Evolutionary conservation across 2,329 filamentous ascomycete species (phyloP).

Genomic region (Acephala macrosclerotiorum): DNA sequence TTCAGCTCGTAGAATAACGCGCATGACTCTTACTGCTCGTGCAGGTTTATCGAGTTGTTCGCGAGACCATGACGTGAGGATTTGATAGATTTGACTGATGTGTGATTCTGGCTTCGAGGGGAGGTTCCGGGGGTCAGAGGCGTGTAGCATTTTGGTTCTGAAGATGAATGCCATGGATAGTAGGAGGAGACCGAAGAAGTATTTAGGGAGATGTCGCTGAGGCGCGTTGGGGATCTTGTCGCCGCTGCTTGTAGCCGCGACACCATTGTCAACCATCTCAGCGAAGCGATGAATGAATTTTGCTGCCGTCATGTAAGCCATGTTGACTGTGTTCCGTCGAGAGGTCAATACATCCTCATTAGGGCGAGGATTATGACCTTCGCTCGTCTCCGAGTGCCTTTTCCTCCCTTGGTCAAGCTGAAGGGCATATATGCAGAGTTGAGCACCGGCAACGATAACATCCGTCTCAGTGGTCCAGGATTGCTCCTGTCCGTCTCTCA

Average conservation of each 20-base stretch:
- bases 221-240: background rate
- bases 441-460: constrained; percentile 18
- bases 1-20: constrained; percentile 2
- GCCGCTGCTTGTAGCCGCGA: background rate
- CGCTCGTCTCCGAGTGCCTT: background rate
- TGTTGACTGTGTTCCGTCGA: background rate
- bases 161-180: constrained; percentile 21
- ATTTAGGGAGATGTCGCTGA: constrained; percentile 17
- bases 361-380: background rate
- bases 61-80: background rate
- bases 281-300: constrained; percentile 4
- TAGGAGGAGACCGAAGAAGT: constrained; percentile 21
- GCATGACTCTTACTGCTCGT: background rate
- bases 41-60: background rate
- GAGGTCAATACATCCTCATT: background rate
- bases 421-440: constrained; percentile 22
- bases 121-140: background rate
- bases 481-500: constrained; percentile 16
- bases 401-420: constrained; percentile 19
- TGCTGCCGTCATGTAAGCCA: background rate
- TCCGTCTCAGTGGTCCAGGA: constrained; percentile 23
- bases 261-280: constrained; percentile 1
- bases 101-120: background rate
- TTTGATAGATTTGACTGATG: background rate
- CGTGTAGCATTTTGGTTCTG: constrained; percentile 12